Evolutionary conservation across 495 filamentous ascomycete genomes (phyloP), one percentile per base, ranked within the genome.

Genomic region (Penicillium longicatenatum): DNA sequence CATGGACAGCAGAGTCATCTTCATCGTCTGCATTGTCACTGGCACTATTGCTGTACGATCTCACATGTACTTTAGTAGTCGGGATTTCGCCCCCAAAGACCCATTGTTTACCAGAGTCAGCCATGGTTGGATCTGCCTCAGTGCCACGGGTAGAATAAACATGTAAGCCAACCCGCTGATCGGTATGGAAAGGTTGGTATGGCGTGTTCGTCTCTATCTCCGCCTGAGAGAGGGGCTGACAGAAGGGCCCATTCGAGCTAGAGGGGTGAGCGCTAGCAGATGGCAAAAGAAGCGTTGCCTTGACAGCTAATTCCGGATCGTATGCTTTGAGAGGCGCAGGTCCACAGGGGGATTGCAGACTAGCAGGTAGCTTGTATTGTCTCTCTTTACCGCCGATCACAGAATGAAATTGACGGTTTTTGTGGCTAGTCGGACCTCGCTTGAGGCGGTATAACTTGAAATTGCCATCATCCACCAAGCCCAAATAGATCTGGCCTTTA

Each of bases 121-220:
- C 55, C n/a, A 48, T 11, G 2, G 44, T 46, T 26, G 66, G 57
- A 33, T 69, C 66, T 37, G 48, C 57, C 16, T 49, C 50, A 51
- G 60, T 67, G 33, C 49, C 55, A 41, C 46, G 64, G 24, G 62
- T 53, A 16, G 73, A 67, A 61, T 86, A 91, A 16, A 88, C 77
- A 62, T 84, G 86, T 14, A 96, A 71, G 29, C 78, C 82, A 33
- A 96, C 89, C 10, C 92, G 83, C 19, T 85, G 83, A 60, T 96
- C 92, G 0, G 90, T 93, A 66, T 96, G 91, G 74, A 96, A 96
- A 0, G 93, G 91, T 58, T 92, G 90, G 56, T 93, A 96, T 2
- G 91, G 88, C 8, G 90, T 87, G 59, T 91, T 94, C 2, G 92
- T 94, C 68, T 97, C 93, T 58, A 96, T 93, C 75, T 97, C 93